Conservation (phyloP, 139 green algal genomes). For the Eudorina sp. region DNA sequence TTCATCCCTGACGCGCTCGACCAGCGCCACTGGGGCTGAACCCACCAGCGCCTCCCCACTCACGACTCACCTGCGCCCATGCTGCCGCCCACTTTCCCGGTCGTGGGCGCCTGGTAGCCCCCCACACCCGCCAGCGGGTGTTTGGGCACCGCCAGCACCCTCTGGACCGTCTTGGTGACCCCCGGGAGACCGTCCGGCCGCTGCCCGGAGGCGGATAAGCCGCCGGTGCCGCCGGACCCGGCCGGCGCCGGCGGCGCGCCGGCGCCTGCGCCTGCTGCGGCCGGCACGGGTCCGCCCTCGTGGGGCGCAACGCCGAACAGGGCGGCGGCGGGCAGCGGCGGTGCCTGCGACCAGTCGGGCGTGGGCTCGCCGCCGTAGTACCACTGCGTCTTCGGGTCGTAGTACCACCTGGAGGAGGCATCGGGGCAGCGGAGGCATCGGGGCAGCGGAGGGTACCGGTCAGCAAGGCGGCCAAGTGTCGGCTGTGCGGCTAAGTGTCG, state of each 20-base stretch:
- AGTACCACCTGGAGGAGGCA: constrained; percentile 73
- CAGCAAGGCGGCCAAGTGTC: no score
- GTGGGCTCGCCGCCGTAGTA: constrained; percentile 87
- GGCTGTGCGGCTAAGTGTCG: no score
- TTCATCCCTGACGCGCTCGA: no score
- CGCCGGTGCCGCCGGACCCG: not conserved
- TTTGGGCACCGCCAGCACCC: constrained; percentile 40
- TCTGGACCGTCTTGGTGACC: constrained; percentile 18
- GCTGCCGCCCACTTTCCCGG: constrained; percentile 51
- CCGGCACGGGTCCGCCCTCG: constrained; percentile 52
- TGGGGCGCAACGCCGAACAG: constrained; percentile 57
- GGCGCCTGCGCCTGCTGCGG: constrained; percentile 3
- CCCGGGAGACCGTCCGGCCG: not conserved
- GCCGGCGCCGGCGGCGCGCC: constrained; percentile 35
- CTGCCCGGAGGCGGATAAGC: not conserved
- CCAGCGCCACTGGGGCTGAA: no score
- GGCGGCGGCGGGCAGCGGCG: constrained; percentile 68
- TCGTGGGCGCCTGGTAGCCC: constrained; percentile 68
- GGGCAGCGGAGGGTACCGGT: no score
- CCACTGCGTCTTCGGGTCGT: constrained; percentile 72
- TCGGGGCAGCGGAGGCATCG: no score
- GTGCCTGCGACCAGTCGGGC: constrained; percentile 70
- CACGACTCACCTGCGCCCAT: constrained; percentile 35
- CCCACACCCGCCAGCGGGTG: constrained; percentile 75
- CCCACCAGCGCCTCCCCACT: not conserved